A percentile compares a stretch with the other conserved stretches of the same genome.
phyloP scores from a whole-genome alignment of 108 stramenopile species.

The Epipyxis sp. region DNA sequence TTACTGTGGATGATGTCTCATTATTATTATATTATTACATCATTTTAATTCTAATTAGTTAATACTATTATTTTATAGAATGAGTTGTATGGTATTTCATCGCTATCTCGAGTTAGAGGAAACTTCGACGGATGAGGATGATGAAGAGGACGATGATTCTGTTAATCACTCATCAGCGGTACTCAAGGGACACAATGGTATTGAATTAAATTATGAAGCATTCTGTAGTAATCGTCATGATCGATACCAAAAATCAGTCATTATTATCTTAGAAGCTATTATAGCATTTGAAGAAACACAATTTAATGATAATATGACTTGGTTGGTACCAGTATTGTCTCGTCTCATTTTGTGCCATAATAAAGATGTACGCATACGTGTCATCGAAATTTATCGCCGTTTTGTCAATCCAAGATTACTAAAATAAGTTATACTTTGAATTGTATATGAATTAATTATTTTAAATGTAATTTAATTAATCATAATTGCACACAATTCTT shows the following conservation, averaged over 20 bases:
- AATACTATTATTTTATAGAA: no score
- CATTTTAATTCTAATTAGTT: no score
- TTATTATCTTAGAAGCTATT: slow-evolving; percentile 18
- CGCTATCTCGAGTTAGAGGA: neutral
- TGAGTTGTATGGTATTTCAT: neutral
- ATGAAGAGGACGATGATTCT: slow-evolving; percentile 13
- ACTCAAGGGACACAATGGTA: neutral
- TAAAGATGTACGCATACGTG: slow-evolving; percentile 17
- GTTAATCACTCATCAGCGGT: neutral
- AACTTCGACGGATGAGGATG: neutral
- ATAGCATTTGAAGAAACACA: slow-evolving; percentile 13
- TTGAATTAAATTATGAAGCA: neutral
- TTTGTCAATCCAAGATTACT: neutral
- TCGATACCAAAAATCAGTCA: neutral
- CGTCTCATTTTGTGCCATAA: slow-evolving; percentile 31
- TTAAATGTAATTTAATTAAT: no score
- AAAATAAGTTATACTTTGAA: no score
- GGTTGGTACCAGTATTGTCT: slow-evolving; percentile 30
- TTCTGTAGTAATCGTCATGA: neutral
- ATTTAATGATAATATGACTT: slow-evolving; percentile 14
- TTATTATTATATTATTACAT: no score
- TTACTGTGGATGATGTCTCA: neutral
- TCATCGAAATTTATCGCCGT: slow-evolving; percentile 26
- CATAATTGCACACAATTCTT: no score
- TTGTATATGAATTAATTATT: no score